A percentile compares a stretch with the other conserved stretches of the same genome.
These are phyloP conservation scores for Ceratocystis variospora DNA, from an alignment of 2,329 filamentous ascomycete genomes.

Conservation along the genomic window DNA sequence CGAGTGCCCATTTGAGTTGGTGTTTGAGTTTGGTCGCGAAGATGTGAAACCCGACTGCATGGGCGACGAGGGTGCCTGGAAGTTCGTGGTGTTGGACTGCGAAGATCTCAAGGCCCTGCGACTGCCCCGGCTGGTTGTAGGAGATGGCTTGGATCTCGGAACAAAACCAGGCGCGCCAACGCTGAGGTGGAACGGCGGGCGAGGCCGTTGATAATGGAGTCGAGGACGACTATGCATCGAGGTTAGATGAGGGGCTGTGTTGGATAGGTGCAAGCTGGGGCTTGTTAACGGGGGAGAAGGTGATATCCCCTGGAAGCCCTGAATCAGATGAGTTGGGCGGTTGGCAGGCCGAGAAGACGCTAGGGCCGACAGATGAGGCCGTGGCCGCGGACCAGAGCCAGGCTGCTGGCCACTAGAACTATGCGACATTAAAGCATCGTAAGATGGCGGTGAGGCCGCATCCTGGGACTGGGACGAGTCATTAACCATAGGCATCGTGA, in stretches of 20 bases:
- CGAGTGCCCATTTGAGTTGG: not conserved
- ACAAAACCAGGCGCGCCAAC: conserved; percentile 6
- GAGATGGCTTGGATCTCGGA: not conserved
- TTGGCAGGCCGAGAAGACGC: not conserved
- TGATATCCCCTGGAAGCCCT: not conserved
- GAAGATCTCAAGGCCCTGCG: not conserved
- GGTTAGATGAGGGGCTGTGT: not conserved
- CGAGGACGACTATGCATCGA: not conserved
- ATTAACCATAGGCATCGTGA: conserved; percentile 10
- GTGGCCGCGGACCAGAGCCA: not conserved
- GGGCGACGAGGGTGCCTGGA: not conserved
- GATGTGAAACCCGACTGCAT: not conserved
- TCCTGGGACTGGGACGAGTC: not conserved
- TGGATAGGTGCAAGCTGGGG: not conserved
- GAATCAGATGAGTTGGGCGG: conserved; percentile 5
- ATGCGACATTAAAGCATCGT: conserved; percentile 15
- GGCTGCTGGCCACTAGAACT: not conserved
- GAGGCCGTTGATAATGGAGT: not conserved
- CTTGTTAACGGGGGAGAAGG: not conserved
- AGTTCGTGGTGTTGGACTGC: not conserved
- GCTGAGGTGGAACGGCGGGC: conserved; percentile 3
- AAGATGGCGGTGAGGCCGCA: conserved; percentile 13
- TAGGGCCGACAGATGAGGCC: not conserved
- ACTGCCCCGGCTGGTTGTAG: not conserved
- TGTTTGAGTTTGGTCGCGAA: not conserved